phyloP scores from a whole-genome alignment of 768 basidiomycete genomes.

The Tulasnella calospora region DNA sequence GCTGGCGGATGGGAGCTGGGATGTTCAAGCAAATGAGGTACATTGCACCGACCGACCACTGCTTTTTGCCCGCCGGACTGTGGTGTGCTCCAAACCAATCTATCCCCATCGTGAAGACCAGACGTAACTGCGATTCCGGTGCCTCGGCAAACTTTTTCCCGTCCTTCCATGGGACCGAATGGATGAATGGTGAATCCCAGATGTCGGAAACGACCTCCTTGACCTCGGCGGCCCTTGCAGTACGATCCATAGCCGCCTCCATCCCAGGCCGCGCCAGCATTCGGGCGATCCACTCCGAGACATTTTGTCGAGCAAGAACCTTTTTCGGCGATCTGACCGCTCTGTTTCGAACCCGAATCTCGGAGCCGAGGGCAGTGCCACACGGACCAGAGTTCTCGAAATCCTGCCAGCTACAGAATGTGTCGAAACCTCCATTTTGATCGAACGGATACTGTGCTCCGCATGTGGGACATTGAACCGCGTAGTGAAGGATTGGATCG shows the following conservation, averaged over 20 bases:
- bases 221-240: neutral
- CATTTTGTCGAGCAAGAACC: neutral
- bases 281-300: neutral
- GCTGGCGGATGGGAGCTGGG: neutral
- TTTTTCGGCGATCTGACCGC: neutral
- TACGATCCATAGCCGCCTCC: neutral
- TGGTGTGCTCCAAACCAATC: constrained; percentile 21
- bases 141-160: neutral
- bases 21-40: constrained; percentile 20
- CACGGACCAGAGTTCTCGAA: neutral
- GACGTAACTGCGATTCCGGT: neutral
- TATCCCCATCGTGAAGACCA: constrained; percentile 10
- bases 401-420: neutral
- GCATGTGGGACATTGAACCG: neutral
- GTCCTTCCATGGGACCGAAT: neutral
- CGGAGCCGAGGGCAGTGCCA: neutral
- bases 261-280: constrained; percentile 4
- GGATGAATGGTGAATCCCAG: constrained; percentile 1
- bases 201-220: neutral
- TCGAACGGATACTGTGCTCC: neutral
- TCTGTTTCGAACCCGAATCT: neutral
- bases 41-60: constrained; percentile 11
- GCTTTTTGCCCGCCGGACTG: neutral
- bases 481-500: neutral
- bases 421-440: neutral